Percentiles rank a stretch among this genome's conserved stretches.
phyloP scores from a whole-genome alignment of 306 rosid species.

The Vachellia collinsii region DNA sequence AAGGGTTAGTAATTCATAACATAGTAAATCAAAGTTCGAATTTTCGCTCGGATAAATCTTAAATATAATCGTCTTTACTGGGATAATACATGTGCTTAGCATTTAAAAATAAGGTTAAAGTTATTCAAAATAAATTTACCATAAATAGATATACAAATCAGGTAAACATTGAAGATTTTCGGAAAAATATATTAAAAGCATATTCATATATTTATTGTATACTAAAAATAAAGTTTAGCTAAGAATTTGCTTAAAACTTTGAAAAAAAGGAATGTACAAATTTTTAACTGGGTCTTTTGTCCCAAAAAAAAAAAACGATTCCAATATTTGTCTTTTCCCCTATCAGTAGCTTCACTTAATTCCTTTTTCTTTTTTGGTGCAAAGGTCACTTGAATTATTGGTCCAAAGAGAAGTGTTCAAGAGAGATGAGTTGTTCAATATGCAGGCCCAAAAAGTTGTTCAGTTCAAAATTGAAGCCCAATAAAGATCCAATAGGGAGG shows the following conservation, averaged over 20 bases:
- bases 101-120: not conserved
- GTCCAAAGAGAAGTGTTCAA: too few species aligned
- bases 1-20: too few species aligned
- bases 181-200: not conserved
- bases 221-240: not conserved
- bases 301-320: too few species aligned
- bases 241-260: not conserved
- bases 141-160: not conserved
- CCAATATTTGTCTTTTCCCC: too few species aligned
- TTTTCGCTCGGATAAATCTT: too few species aligned
- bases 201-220: not conserved
- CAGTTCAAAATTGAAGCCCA: not conserved
- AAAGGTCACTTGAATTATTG: too few species aligned
- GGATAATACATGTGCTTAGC: too few species aligned
- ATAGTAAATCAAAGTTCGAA: too few species aligned
- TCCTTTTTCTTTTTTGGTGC: too few species aligned
- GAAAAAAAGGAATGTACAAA: not conserved
- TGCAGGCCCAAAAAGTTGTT: not conserved
- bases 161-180: not conserved
- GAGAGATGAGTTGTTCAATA: not conserved
- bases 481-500: not conserved
- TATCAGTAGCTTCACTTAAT: too few species aligned
- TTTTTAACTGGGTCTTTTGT: too few species aligned
- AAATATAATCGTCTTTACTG: too few species aligned
- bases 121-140: not conserved